Evolutionary conservation across 2,329 filamentous ascomycete species (phyloP).

Genomic region (Talaromyces verruculosus): DNA sequence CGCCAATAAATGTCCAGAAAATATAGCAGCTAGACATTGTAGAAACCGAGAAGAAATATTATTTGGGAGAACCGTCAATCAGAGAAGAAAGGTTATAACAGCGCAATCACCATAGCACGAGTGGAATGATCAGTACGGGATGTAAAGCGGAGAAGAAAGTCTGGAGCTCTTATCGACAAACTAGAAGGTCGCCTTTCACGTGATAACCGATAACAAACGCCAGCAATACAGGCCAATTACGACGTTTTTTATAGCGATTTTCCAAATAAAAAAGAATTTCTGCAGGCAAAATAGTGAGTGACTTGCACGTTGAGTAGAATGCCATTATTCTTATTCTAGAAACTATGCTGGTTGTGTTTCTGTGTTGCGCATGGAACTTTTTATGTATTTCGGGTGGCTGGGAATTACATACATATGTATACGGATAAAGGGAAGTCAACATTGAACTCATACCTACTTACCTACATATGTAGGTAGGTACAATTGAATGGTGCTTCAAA

Average conservation of each 20-base stretch:
- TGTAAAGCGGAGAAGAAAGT: slow-evolving; percentile 24
- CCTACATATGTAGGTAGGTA: no score
- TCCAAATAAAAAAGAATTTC: background rate
- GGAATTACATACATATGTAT: background rate
- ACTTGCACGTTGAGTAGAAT: background rate
- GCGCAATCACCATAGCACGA: slow-evolving; percentile 18
- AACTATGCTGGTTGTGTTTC: background rate
- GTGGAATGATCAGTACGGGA: slow-evolving; percentile 18
- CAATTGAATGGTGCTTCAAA: no score
- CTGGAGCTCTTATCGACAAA: slow-evolving; percentile 22
- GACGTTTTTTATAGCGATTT: background rate
- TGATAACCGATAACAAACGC: slow-evolving; percentile 27
- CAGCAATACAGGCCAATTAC: background rate
- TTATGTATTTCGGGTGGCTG: slow-evolving; percentile 1
- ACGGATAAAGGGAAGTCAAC: background rate
- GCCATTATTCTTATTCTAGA: background rate
- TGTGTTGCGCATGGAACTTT: background rate
- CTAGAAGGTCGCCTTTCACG: slow-evolving; percentile 34
- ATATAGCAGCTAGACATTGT: slow-evolving; percentile 13
- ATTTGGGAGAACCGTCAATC: background rate
- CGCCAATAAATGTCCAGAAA: background rate
- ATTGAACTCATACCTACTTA: no score
- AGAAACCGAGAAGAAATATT: background rate
- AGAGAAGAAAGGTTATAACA: background rate
- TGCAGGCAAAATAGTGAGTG: background rate